A percentile compares a stretch with the other conserved stretches of the same genome.
phyloP scores from a whole-genome alignment of 1,139 yeast genomes.

The Yamadazyma jaroonii region DNA sequence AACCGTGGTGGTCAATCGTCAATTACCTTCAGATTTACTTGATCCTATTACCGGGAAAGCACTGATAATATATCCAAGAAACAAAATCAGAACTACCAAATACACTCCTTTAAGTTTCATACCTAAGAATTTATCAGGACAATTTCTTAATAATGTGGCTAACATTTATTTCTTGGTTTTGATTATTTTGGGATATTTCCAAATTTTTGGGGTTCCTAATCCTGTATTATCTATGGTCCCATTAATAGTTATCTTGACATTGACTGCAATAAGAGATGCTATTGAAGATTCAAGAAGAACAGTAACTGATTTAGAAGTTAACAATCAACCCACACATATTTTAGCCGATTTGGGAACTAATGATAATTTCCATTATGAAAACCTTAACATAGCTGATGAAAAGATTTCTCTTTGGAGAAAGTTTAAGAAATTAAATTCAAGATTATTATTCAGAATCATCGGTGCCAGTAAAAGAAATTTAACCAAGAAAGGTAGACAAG shows the following conservation, averaged over 20 bases:
- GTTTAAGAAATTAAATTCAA: slow-evolving; percentile 51
- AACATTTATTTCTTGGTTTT: slow-evolving; percentile 52
- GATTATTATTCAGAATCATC: slow-evolving; percentile 27
- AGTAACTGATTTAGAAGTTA: slow-evolving; percentile 50
- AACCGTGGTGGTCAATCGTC: slow-evolving; percentile 63
- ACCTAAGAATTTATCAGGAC: slow-evolving; percentile 51
- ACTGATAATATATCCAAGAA: slow-evolving; percentile 40
- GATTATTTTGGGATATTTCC: slow-evolving; percentile 51
- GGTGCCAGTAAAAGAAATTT: slow-evolving; percentile 29
- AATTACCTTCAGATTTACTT: slow-evolving; percentile 59
- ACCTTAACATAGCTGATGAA: slow-evolving; percentile 45
- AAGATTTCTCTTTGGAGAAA: slow-evolving; percentile 57
- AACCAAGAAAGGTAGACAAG: slow-evolving; percentile 39
- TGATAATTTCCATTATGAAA: slow-evolving; percentile 24
- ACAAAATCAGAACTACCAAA: slow-evolving; percentile 59
- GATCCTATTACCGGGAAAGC: slow-evolving; percentile 45
- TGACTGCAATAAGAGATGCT: slow-evolving; percentile 57
- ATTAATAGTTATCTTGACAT: slow-evolving; percentile 52
- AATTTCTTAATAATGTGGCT: slow-evolving; percentile 52
- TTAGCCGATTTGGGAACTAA: slow-evolving; percentile 17
- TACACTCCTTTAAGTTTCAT: slow-evolving; percentile 55
- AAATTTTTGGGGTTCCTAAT: slow-evolving; percentile 56
- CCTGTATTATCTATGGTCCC: slow-evolving; percentile 59
- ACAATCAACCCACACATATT: slow-evolving; percentile 49
- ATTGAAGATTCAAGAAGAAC: slow-evolving; percentile 58